These are phyloP conservation scores for Saturnispora quitensis DNA, from an alignment of 805 yeast genomes.

Conservation along the genomic window DNA sequence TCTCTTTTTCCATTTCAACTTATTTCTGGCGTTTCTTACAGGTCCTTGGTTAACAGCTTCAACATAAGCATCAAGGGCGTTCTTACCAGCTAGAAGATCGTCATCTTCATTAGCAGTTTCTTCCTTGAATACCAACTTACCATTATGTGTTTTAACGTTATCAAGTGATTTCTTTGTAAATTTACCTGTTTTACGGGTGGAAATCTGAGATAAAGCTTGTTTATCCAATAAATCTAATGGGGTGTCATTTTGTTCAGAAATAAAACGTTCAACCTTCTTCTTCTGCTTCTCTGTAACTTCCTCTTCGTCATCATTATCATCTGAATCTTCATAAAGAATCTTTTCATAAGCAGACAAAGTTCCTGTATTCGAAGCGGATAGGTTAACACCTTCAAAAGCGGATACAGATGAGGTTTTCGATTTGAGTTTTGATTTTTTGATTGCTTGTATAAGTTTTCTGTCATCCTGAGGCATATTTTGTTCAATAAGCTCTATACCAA, in stretches of 20 bases:
- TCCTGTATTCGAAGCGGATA: conserved; percentile 25
- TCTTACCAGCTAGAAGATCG: conserved; percentile 32
- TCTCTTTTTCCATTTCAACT: conserved; percentile 62
- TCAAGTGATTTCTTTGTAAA: conserved; percentile 34
- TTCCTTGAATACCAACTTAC: conserved; percentile 60
- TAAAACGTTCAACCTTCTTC: conserved; percentile 47
- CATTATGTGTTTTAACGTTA: conserved; percentile 47
- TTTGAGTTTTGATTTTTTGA: conserved; percentile 75
- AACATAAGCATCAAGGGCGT: conserved; percentile 82
- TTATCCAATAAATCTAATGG: conserved; percentile 89
- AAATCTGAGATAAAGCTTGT: conserved; percentile 75
- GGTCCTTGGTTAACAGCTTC: conserved; percentile 94
- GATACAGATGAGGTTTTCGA: conserved; percentile 12
- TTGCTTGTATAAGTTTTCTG: conserved; percentile 69
- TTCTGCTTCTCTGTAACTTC: conserved; percentile 23
- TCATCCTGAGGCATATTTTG: conserved; percentile 85
- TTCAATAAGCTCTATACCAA: conserved; percentile 83
- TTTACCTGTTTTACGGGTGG: conserved; percentile 57
- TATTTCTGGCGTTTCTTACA: conserved; percentile 85
- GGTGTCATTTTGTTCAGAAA: conserved; percentile 59
- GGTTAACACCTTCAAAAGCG: conserved; percentile 21
- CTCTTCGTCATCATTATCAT: conserved; percentile 48
- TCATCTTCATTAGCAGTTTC: conserved; percentile 34
- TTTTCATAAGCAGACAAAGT: conserved; percentile 83
- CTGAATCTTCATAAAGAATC: conserved; percentile 73